Conservation (phyloP, 2,329 filamentous ascomycete genomes). For the Colletotrichum somersetense region DNA sequence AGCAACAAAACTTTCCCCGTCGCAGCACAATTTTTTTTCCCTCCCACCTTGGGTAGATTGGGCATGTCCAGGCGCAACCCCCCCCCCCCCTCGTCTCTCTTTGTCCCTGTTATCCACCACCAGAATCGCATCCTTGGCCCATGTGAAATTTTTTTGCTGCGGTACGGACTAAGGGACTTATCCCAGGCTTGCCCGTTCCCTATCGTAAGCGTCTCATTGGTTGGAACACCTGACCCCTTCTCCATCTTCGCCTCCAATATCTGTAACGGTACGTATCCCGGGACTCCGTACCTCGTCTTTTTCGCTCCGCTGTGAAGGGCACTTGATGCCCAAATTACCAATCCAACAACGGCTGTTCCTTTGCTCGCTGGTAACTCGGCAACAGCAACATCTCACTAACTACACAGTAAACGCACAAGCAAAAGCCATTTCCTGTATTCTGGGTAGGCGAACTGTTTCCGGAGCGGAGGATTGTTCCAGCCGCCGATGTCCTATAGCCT, state of each 20-base stretch:
- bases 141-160: constrained; percentile 43
- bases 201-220: constrained; percentile 36
- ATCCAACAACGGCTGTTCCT: constrained; percentile 10
- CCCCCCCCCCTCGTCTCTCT: constrained; percentile 4
- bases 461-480: background rate
- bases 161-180: constrained; percentile 2
- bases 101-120: constrained; percentile 38
- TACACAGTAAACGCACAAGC: too few relatives aligned
- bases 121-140: constrained; percentile 42
- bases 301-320: constrained; percentile 28
- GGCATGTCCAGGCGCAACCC: constrained; percentile 29
- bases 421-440: background rate
- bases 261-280: constrained; percentile 33
- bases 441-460: background rate
- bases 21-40: constrained; percentile 39
- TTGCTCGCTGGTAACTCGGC: background rate
- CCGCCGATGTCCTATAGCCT: background rate
- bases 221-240: background rate
- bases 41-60: constrained; percentile 28
- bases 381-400: background rate
- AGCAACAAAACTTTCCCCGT: constrained; percentile 18
- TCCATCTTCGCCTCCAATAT: constrained; percentile 13
- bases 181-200: constrained; percentile 24
- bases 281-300: constrained; percentile 36
- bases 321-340: constrained; percentile 40